Base-by-base conservation (phyloP, 257 asterid genomes). In the Misopates orontium region DNA sequence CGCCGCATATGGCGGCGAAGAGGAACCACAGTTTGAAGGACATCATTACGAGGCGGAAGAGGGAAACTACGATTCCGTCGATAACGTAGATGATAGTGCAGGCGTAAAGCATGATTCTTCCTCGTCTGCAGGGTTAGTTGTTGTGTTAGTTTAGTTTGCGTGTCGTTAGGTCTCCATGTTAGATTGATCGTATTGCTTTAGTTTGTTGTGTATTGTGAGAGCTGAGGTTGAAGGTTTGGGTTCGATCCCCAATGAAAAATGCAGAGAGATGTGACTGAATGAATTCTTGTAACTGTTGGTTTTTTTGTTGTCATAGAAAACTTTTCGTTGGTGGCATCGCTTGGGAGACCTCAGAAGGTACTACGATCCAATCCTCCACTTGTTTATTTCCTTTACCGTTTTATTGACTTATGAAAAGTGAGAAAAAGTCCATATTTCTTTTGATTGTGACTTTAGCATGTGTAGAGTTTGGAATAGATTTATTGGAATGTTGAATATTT, bases 281-380 rank as follows among this genome's bases (percentile, higher is more conserved):
- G n/a, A 78, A 77, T 56, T 68, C 69, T 77, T 72, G 87, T 85
- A 83, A 90, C 85, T 83, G 81, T 85, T 83, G 87, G 77, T 87
- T 87, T 93, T 84, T 86, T 78, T 78, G 75, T 79, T 82, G 85
- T 93, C 76, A 78, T 93, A 93, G 97, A 87, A 93, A 93, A 83
- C 99, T 93, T 77, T 93, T 90, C 75, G 96, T 90, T 12, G 99
- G 99, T 44, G 99, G 99, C 90, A 93, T 93, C 83, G 97, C 99
- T 70, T 90, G 96, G 97, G 97, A 93, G 92, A 93, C 99, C 63
- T 81, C 95, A 2, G 89, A 90, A 93, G 99, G 99, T 93, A 90
- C 24, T 51, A 21, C 25, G 23, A 1, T 32, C 4, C 20, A n/a
- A 18, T 52, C 32, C 31, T 56, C 44, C 22, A 12, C 65, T 31